A percentile compares a stretch with the other conserved stretches of the same genome.
Evolutionary conservation across 257 asterid genomes (phyloP).

Genomic region (Solanum pinnatisectum): DNA sequence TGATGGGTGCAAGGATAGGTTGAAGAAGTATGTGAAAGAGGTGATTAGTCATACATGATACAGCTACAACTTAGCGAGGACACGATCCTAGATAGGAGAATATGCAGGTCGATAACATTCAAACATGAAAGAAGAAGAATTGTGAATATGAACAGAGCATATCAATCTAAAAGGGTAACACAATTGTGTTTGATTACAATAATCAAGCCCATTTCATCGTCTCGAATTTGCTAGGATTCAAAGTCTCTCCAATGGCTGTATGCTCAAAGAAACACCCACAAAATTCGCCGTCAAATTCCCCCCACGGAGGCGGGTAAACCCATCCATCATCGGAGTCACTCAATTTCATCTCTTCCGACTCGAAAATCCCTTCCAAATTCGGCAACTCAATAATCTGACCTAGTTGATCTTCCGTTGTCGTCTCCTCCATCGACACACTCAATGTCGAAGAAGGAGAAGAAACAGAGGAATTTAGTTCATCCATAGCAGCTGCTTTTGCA

Average conservation of each 20-base stretch:
- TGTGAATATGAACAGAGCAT: neutral
- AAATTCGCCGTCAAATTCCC: slow-evolving; percentile 36
- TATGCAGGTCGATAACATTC: neutral
- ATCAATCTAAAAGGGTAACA: neutral
- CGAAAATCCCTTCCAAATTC: slow-evolving; percentile 50
- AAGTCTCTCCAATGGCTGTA: slow-evolving; percentile 17
- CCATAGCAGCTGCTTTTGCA: neutral
- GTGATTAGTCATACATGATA: neutral
- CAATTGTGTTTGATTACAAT: neutral
- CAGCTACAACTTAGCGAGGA: too few relatives aligned
- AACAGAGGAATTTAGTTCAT: neutral
- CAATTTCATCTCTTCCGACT: slow-evolving; percentile 29
- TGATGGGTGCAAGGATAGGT: neutral
- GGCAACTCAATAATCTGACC: slow-evolving; percentile 79
- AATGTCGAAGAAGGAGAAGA: neutral
- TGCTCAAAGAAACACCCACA: slow-evolving; percentile 31
- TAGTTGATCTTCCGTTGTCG: slow-evolving; percentile 33
- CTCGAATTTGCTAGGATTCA: slow-evolving; percentile 4
- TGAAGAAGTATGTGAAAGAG: too few relatives aligned
- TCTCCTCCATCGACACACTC: neutral
- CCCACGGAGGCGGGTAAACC: slow-evolving; percentile 45
- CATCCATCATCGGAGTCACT: slow-evolving; percentile 48
- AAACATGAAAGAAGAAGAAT: neutral
- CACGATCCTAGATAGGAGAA: too few relatives aligned
- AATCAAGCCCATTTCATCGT: slow-evolving; percentile 9